These are phyloP conservation scores for Pistacia vera DNA, from an alignment of 345 rosid genomes.

Conservation along the genomic window DNA sequence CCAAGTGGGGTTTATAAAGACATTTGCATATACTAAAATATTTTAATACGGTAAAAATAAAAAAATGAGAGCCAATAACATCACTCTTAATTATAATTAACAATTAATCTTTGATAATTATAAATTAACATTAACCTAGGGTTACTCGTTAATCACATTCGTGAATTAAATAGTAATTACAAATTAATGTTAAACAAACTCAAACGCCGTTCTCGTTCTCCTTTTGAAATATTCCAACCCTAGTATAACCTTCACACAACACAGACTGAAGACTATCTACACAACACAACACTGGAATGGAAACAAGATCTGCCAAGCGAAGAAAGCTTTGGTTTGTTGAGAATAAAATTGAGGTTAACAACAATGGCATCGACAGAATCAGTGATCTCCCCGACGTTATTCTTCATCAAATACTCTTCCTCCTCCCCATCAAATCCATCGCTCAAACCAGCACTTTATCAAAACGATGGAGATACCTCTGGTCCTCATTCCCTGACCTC, in stretches of 20 bases:
- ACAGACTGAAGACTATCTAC: not conserved
- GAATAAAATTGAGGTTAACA: not conserved
- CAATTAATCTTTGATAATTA: no score
- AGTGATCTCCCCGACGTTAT: conserved; percentile 69
- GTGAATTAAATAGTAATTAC: no score
- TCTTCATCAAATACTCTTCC: conserved; percentile 65
- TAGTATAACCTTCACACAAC: conserved; percentile 11
- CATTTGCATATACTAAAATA: no score
- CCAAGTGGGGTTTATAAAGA: no score
- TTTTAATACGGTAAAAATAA: no score
- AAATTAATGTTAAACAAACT: conserved; percentile 36
- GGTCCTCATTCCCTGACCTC: conserved; percentile 80
- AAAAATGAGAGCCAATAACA: no score
- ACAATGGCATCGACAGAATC: conserved; percentile 41
- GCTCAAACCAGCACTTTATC: conserved; percentile 64
- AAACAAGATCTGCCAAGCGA: conserved; percentile 73
- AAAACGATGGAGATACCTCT: conserved; percentile 66
- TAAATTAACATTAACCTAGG: no score
- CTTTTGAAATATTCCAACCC: conserved; percentile 65
- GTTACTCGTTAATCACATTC: no score
- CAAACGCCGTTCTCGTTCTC: conserved; percentile 34
- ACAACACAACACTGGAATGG: conserved; percentile 26
- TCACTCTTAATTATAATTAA: no score
- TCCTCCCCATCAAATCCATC: conserved; percentile 59
- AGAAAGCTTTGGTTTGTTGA: conserved; percentile 41